Evolutionary conservation across 2,329 filamentous ascomycete genomes (phyloP).

Genomic region (Fusarium transvaalense): DNA sequence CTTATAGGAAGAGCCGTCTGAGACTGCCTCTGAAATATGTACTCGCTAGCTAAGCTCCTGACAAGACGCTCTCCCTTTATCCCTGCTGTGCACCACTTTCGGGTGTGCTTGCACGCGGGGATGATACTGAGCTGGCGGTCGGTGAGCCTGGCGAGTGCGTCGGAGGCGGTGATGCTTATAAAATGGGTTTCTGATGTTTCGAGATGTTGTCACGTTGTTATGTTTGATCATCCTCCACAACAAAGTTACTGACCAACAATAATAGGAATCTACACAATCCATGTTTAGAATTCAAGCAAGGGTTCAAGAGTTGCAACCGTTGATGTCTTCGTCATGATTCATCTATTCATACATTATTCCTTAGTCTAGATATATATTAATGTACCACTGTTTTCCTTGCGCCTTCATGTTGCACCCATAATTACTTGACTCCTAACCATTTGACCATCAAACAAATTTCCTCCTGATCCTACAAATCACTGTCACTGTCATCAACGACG

Average conservation of each 20-base stretch:
- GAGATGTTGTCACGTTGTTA: constrained; percentile 44
- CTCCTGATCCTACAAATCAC: constrained; percentile 35
- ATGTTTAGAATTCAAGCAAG: not conserved
- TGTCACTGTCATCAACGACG: constrained; percentile 51
- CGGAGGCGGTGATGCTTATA: constrained; percentile 61
- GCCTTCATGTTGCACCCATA: constrained; percentile 13
- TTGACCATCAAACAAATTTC: constrained; percentile 7
- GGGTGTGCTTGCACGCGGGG: constrained; percentile 55
- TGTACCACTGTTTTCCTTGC: constrained; percentile 23
- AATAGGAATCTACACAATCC: constrained; percentile 24
- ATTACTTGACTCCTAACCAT: constrained; percentile 4
- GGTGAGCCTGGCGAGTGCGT: constrained; percentile 50
- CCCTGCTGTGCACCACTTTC: constrained; percentile 42
- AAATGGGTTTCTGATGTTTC: constrained; percentile 59
- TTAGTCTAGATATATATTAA: constrained; percentile 41
- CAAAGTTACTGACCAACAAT: constrained; percentile 35
- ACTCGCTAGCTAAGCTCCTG: constrained; percentile 41
- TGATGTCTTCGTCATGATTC: constrained; percentile 17
- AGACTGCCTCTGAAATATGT: constrained; percentile 54
- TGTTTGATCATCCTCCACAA: constrained; percentile 1
- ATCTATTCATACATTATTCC: constrained; percentile 31
- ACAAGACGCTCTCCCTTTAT: constrained; percentile 29
- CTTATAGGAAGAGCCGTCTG: constrained; percentile 63
- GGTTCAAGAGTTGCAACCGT: not conserved
- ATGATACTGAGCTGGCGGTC: constrained; percentile 38